Evolutionary conservation across 2,329 filamentous ascomycete genomes (phyloP), one percentile per base, ranked within the genome.

Genomic region (Trichophyton mentagrophytes): DNA sequence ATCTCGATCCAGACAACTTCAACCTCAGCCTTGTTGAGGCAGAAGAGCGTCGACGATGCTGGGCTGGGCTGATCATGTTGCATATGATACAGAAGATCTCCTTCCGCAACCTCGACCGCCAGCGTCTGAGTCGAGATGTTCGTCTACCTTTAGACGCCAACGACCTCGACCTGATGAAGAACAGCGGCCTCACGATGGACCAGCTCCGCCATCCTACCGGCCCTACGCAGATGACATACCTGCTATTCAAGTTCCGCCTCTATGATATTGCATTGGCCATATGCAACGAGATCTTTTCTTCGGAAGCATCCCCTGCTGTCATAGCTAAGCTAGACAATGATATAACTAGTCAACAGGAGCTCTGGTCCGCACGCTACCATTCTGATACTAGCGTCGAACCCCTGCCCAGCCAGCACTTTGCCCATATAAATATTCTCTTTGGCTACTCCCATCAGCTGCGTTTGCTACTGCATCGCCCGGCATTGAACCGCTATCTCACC

Each of bases 151-250:
- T 70, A 1, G 71, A 74, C 51, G 64, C 74, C n/a, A 70, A 74
- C 63, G 72, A 74, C 56, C 67, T 70, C 9, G 69, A 72, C 42
- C 66, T 74, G 15, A 64, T 71, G 7, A 69, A 69, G 1, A 65
- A 65, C 3, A 65, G 65, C 3, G 49, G 62, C 25, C 65, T 67
- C 0, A 65, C 67, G 25, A 60, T 64, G 25, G 51, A 55, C 51
- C 51, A 55, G 51, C 51, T 55, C 15, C 51, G 51, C 15, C 51
- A 17, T 17, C 55, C 64, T 1, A 59, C 61, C 4, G 66, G 67
- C 3, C 72, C 73, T 42, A 75, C 73, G 1, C 73, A 76, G 65
- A 75, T 74, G 73, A 72, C 73, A 17, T 75, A 74, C 61, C 69
- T 76, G 3, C 70, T 75, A 4, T 64, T 74, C 22, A 72, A 72